phyloP scores from a whole-genome alignment of 2,329 filamentous ascomycete species.

The Teratosphaeria epicoccoides region DNA sequence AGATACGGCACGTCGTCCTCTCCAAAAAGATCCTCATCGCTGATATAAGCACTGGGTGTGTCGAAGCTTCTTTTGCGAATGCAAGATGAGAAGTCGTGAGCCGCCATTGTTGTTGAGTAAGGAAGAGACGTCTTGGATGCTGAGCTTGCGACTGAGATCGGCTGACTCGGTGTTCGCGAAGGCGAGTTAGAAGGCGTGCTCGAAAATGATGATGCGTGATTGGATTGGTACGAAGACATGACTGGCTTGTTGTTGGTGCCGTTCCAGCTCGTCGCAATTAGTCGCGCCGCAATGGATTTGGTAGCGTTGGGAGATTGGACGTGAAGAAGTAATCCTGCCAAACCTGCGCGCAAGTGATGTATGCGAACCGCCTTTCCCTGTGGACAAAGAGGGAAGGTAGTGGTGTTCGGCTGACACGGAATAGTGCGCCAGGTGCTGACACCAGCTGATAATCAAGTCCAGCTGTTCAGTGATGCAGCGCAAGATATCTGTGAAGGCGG shows the following conservation, averaged over 20 bases:
- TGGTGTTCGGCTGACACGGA: neutral
- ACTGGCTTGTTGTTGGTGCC: neutral
- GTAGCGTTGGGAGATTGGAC: neutral
- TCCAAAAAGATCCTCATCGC: slow-evolving; percentile 29
- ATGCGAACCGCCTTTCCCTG: neutral
- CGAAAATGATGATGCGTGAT: neutral
- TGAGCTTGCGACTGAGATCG: neutral
- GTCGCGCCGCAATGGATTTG: neutral
- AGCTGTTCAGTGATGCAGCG: neutral
- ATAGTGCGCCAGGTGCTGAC: neutral
- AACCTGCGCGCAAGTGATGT: neutral
- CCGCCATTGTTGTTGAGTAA: neutral
- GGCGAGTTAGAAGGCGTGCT: neutral
- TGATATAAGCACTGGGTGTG: slow-evolving; percentile 26
- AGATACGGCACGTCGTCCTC: slow-evolving; percentile 24
- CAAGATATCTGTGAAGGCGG: neutral
- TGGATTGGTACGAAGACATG: neutral
- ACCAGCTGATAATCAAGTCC: neutral
- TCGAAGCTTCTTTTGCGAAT: slow-evolving; percentile 8
- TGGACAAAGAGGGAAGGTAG: neutral
- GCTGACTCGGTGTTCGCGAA: neutral
- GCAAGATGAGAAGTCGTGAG: slow-evolving; percentile 4
- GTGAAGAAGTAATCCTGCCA: neutral
- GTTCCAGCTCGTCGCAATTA: neutral
- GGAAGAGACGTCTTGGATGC: neutral